Base-by-base conservation (phyloP, 495 filamentous ascomycete species). In the Immersiella caudata region DNA sequence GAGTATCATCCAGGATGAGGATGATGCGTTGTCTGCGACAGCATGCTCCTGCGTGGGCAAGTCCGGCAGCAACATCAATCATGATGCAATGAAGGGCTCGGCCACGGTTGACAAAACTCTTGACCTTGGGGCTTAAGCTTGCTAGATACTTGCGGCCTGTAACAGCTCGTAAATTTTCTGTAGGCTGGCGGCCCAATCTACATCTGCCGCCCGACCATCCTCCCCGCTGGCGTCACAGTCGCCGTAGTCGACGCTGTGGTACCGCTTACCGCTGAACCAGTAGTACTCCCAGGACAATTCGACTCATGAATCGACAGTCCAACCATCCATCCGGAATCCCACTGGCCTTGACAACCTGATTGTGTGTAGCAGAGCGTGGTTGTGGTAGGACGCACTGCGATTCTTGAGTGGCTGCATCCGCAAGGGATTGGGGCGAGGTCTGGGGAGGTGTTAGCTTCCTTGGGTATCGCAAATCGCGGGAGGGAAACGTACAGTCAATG, bases 281-380 rank as follows among this genome's bases (percentile, higher is more conserved):
- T 33, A 33, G 29, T 33, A 8, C 29, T 33, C 29, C 29, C 29
- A 33, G 29, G 29, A 33, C 29, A 33, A 8, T 33, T 33, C 29
- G 29, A 33, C 29, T 33, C 29, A 8, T 33, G 29, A 8, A 33
- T 33, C 3, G 4, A 4, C 4, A 33, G 29, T 5, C 56, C 22
- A 6, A 59, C n/a, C 0, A 67, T 69, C 68, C 68, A 73, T 11
- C 62, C 70, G 2, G 66, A 67, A 0, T 25, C 36, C 49, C 68
- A 73, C 57, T 71, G 73, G 20, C 56, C 56, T 20, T 26, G 27
- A 14, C 70, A 73, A 5, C 52, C 36, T 26, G 68, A 29, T 9
- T 22, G 46, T n/a, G 70, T 70, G n/a, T 71, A 59, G 64, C 73
- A 74, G 40, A 73, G 50, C 8, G 66, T 69, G 11, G 67, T 59